Base-by-base conservation (phyloP, 768 basidiomycete genomes). In the Hypsizygus marmoreus region DNA sequence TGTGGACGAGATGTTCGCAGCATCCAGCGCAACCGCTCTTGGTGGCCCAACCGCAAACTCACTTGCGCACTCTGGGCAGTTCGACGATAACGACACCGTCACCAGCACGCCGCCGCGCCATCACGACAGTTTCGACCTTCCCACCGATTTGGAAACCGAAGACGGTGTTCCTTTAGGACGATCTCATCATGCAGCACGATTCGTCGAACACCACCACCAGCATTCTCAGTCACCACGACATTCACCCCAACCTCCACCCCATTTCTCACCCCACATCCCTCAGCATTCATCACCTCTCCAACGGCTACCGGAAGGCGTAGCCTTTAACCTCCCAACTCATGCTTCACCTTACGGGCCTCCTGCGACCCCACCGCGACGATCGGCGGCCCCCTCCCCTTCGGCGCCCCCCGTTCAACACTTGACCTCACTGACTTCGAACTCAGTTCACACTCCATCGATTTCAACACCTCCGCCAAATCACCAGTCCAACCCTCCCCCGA, bases 1-100 rank as follows among this genome's bases (percentile, higher is more conserved):
- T 22, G 85, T 88, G 14, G 80, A 88, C 34, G 77, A 85, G 43
- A 82, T 88, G 73, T 73, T 88, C 47, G 74, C 77, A 40, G 66
- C 68, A 35, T 69, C 67, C 11, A 68, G 61, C 38, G 62, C 62
- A n/a, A 54, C 57, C 4, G 52, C 55, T 25, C 49, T 57, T 23
- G 52, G 48, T 16, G 59, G 62, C 26, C 42, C 41, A 9, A 29
- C 29, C 9, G 11, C 29, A n/a, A 29, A 33, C 17, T n/a, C 28
- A 30, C 25, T 16, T 4, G 25, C 28, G 11, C 29, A 20, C 14
- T 16, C 16, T 14, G 19, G 7, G 25, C 32, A 32, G 10, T 28
- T 10, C 19, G 6, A 32, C 19, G 25, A 36, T 22, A 20, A 36
- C 7, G 42, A 25, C 32, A 29, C 26, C 6, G 42, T 31, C 47